phyloP scores from a whole-genome alignment of 2,329 filamentous ascomycete genomes.

The Pestalotiopsis sp. region DNA sequence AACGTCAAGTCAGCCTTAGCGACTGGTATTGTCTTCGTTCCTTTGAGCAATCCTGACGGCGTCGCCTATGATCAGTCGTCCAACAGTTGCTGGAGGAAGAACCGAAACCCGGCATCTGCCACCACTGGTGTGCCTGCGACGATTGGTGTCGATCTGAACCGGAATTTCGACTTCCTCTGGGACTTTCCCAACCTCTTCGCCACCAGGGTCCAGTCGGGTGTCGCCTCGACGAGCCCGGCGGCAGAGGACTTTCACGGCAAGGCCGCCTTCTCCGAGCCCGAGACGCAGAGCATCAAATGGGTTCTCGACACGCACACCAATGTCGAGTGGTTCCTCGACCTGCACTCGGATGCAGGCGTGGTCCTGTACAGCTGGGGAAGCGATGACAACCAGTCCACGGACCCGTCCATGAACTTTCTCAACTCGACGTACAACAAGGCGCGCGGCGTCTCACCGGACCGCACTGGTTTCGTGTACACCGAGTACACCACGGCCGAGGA shows the following conservation, averaged over 20 bases:
- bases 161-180: constrained; percentile 62
- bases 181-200: constrained; percentile 50
- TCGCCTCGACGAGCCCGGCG: constrained; percentile 44
- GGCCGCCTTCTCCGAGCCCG: constrained; percentile 55
- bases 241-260: constrained; percentile 54
- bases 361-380: constrained; percentile 62
- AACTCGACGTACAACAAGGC: constrained; percentile 54
- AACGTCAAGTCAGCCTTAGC: constrained; percentile 54
- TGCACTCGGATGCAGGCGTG: constrained; percentile 56
- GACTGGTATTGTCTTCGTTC: constrained; percentile 55
- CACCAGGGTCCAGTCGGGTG: constrained; percentile 35
- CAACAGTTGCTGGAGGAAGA: constrained; percentile 58
- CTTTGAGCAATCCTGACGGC: constrained; percentile 58
- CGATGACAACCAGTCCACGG: constrained; percentile 51
- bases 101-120: constrained; percentile 48
- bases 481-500: constrained; percentile 47
- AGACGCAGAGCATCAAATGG: constrained; percentile 57
- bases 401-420: constrained; percentile 51
- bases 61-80: constrained; percentile 53
- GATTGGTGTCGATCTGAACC: constrained; percentile 55
- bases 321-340: constrained; percentile 60
- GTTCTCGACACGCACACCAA: constrained; percentile 50
- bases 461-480: constrained; percentile 38
- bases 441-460: constrained; percentile 47
- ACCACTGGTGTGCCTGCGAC: constrained; percentile 27